Evolutionary conservation across 2,329 filamentous ascomycete species (phyloP), one percentile per base, ranked within the genome.

Genomic region (Microdochium bolleyi): DNA sequence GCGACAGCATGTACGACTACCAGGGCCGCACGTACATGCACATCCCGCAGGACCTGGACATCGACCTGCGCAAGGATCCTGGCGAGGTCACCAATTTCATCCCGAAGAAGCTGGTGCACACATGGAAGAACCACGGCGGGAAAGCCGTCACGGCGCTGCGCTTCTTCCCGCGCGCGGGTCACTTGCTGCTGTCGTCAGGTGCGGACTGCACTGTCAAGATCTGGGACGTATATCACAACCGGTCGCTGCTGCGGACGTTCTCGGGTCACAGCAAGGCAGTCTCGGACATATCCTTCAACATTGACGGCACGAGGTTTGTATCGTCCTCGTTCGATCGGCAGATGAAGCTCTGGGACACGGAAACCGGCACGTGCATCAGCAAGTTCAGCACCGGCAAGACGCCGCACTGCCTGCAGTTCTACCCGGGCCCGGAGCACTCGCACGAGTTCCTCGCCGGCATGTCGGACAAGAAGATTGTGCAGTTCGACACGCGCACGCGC

Each of bases 301-400:
- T 78, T 3, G 80, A 83, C 30, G 94, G 94, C 51, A 88, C 83
- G 11, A 88, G 88, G 52, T 99, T 99, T 75, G 73, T 99, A 24
- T 92, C 92, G 2, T 88, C 89, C 1, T 94, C 89, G 16, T 99
- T 95, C 69, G 94, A 99, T 68, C 87, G 92, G 52, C 87, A 89
- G 74, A 96, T 97, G 75, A 96, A 97, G 72, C 79, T 99, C 27
- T 99, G 94, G 94, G 94, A 99, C 63, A 96, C 92, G 1, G 94
- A 99, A 70, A 96, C 89, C 22, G 94, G 94, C 48, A 79, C 85
- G 61, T 97, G 92, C 65, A 74, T 96, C 59, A 86, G 83, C 62
- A 89, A 90, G 54, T 99, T 95, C 75, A 90, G 87, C 19, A 95
- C 89, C 1, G 92, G 92, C 64, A 95, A 95, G 74, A 97, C 91